Percentiles rank a stretch among this genome's conserved stretches.
phyloP scores from a whole-genome alignment of 768 basidiomycete species.

The Lentinula boryana region DNA sequence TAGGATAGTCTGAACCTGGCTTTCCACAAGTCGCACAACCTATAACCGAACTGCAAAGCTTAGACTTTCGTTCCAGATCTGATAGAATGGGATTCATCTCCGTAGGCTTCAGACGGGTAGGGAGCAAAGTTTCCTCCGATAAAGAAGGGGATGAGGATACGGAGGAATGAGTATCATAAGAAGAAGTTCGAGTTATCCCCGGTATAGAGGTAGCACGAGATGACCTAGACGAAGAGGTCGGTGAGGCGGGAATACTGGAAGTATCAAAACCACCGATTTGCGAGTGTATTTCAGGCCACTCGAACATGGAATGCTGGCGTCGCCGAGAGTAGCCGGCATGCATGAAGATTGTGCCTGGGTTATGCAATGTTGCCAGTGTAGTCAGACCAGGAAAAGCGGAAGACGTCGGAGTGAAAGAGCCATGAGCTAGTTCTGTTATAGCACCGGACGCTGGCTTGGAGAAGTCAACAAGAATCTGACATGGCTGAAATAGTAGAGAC shows the following conservation, averaged over 20 bases:
- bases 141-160: constrained; percentile 16
- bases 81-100: constrained; percentile 43
- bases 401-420: constrained; percentile 34
- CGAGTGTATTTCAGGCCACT: neutral
- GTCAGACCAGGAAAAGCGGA: constrained; percentile 25
- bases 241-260: constrained; percentile 8
- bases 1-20: constrained; percentile 49
- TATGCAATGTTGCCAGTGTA: constrained; percentile 12
- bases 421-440: constrained; percentile 20
- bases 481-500: constrained; percentile 20
- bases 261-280: neutral
- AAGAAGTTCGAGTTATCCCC: constrained; percentile 38
- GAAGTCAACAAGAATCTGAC: constrained; percentile 16
- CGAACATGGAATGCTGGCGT: constrained; percentile 9
- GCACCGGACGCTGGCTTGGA: constrained; percentile 15
- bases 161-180: constrained; percentile 17
- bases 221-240: constrained; percentile 6
- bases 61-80: constrained; percentile 46
- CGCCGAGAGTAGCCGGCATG: constrained; percentile 16
- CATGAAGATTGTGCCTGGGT: constrained; percentile 11
- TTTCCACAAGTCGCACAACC: constrained; percentile 50
- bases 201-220: constrained; percentile 17
- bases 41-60: constrained; percentile 31
- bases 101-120: constrained; percentile 7
- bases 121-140: constrained; percentile 4